Evolutionary conservation across 345 rosid genomes (phyloP).

Genomic region (Corchorus capsularis): DNA sequence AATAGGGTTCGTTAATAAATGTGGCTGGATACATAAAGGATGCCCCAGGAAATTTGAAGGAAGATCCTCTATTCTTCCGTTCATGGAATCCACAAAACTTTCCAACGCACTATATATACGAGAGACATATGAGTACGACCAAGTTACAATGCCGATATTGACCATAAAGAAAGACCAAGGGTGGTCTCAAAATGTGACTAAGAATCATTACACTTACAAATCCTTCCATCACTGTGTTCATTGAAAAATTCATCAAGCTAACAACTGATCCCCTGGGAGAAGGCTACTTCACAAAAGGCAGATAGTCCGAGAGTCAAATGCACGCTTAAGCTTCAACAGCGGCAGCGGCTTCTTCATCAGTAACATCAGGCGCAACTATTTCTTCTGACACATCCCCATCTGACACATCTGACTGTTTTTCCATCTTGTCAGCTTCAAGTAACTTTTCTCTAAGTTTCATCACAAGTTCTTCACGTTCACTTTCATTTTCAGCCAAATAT

Average conservation of each 20-base stretch:
- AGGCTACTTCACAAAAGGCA: constrained; percentile 9
- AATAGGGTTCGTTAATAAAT: background rate
- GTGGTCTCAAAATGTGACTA: background rate
- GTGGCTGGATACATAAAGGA: background rate
- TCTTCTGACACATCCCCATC: constrained; percentile 45
- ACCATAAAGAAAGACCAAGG: background rate
- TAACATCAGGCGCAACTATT: constrained; percentile 43
- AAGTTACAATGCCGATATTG: constrained; percentile 1
- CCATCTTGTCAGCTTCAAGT: constrained; percentile 30
- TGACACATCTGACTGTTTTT: constrained; percentile 24
- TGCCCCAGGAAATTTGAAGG: background rate
- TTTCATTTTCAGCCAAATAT: constrained; percentile 51
- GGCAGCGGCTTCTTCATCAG: constrained; percentile 71
- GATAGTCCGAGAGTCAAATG: background rate
- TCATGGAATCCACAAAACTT: constrained; percentile 23
- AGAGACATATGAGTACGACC: background rate
- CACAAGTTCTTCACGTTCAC: constrained; percentile 59
- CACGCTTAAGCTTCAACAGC: constrained; percentile 56
- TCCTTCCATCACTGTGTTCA: constrained; percentile 5
- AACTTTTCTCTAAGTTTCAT: constrained; percentile 67
- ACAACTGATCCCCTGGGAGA: background rate
- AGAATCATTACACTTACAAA: background rate
- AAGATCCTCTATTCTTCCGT: constrained; percentile 4
- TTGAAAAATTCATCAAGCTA: background rate
- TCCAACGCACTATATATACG: constrained; percentile 2